phyloP scores from a whole-genome alignment of 164 flowering plant genomes.

The Annona cherimola region DNA sequence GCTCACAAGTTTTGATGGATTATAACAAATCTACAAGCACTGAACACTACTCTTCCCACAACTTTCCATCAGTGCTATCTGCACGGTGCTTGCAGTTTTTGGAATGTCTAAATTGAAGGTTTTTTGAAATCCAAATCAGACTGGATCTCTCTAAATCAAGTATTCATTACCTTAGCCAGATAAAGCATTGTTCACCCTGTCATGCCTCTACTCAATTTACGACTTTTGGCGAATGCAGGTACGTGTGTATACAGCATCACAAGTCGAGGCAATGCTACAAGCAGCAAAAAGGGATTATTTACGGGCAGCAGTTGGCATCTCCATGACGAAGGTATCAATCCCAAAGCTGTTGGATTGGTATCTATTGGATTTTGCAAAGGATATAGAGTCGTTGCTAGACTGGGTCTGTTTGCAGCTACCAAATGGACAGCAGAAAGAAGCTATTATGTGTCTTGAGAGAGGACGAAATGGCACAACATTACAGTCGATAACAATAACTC shows the following conservation, averaged over 20 bases:
- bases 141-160: too few relatives aligned
- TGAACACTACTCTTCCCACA: too few relatives aligned
- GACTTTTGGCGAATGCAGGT: slow-evolving; percentile 43
- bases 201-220: background rate
- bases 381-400: slow-evolving; percentile 74
- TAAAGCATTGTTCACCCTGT: background rate
- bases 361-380: slow-evolving; percentile 86
- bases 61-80: too few relatives aligned
- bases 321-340: slow-evolving; percentile 38
- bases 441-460: slow-evolving; percentile 58
- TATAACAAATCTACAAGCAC: too few relatives aligned
- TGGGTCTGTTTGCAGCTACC: slow-evolving; percentile 93
- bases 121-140: too few relatives aligned
- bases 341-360: slow-evolving; percentile 93
- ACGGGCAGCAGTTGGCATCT: slow-evolving; percentile 74
- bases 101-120: too few relatives aligned
- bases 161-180: too few relatives aligned
- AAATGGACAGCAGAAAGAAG: slow-evolving; percentile 49
- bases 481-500: slow-evolving; percentile 48
- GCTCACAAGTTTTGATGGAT: too few relatives aligned
- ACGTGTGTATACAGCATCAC: slow-evolving; percentile 68
- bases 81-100: too few relatives aligned
- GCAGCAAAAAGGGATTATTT: slow-evolving; percentile 73
- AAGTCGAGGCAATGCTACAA: slow-evolving; percentile 71
- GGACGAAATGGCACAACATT: slow-evolving; percentile 38